Evolutionary conservation across 352 stramenopile species (phyloP).

Genomic region (Globisporangium splendens): DNA sequence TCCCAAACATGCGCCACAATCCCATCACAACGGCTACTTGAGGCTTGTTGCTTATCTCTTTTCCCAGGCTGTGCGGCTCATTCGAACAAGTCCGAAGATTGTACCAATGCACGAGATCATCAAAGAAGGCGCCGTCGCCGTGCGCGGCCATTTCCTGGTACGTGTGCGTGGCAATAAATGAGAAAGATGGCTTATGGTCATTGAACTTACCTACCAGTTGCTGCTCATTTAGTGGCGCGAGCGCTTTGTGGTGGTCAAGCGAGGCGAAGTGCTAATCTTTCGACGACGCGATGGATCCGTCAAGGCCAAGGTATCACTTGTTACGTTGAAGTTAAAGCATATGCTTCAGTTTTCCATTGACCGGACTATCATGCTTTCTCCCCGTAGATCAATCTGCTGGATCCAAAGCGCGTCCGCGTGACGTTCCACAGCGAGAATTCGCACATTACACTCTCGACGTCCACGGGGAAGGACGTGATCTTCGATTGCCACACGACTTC

Average conservation of each 20-base stretch:
- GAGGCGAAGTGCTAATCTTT: conserved; percentile 44
- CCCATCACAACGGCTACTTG: too few relatives aligned
- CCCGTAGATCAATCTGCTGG: conserved; percentile 56
- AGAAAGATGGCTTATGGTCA: background rate
- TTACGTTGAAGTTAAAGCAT: background rate
- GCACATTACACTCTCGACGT: conserved; percentile 49
- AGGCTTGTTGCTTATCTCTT: too few relatives aligned
- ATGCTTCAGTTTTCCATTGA: too few relatives aligned
- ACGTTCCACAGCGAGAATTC: conserved; percentile 62
- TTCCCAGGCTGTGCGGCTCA: too few relatives aligned
- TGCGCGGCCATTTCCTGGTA: conserved; percentile 69
- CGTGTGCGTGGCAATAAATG: conserved; percentile 2
- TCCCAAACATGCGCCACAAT: too few relatives aligned
- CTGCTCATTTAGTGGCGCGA: conserved; percentile 48
- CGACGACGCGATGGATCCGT: conserved; percentile 39
- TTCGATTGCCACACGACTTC: conserved; percentile 46
- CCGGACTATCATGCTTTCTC: too few relatives aligned
- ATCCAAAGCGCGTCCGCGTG: conserved; percentile 38
- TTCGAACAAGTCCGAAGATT: background rate
- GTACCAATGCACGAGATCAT: conserved; percentile 19
- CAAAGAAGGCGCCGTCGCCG: conserved; percentile 56
- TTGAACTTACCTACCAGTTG: background rate
- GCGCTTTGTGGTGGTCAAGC: conserved; percentile 51
- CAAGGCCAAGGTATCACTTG: conserved; percentile 51
- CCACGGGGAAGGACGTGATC: conserved; percentile 29